Evolutionary conservation across 108 stramenopile species (phyloP).

Genomic region (Discostella pseudostelligera): DNA sequence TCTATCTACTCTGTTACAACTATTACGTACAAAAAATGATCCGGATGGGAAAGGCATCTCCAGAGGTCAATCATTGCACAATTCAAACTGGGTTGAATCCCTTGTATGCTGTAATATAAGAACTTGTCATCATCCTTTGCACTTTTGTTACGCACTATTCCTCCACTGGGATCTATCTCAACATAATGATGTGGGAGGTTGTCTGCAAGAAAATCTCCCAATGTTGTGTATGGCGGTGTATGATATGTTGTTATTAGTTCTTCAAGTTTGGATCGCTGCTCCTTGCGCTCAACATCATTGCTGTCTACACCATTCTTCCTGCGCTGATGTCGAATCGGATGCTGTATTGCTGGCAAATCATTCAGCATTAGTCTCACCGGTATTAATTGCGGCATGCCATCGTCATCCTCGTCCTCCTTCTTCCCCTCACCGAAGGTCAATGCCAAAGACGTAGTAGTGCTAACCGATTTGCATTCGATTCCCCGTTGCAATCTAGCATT

Average conservation of each 20-base stretch:
- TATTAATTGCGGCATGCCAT: constrained; percentile 36
- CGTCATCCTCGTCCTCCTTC: constrained; percentile 1
- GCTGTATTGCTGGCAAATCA: constrained; percentile 60
- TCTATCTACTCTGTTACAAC: constrained; percentile 17
- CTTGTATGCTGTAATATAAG: constrained; percentile 57
- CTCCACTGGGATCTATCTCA: constrained; percentile 9
- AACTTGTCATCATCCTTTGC: constrained; percentile 3
- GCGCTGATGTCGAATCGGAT: constrained; percentile 38
- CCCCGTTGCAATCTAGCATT: constrained; percentile 44
- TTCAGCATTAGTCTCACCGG: constrained; percentile 70
- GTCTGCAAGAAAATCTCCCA: constrained; percentile 53
- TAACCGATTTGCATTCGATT: neutral
- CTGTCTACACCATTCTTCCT: constrained; percentile 4
- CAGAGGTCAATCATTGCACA: constrained; percentile 60
- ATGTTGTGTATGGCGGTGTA: constrained; percentile 31
- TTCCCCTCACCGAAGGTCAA: too few relatives aligned
- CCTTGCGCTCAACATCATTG: too few relatives aligned
- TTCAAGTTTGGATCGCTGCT: constrained; percentile 11
- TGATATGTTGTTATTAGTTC: constrained; percentile 11
- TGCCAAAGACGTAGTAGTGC: neutral
- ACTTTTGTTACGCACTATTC: neutral
- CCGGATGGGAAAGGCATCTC: constrained; percentile 68
- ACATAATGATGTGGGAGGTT: constrained; percentile 57
- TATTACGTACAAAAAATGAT: constrained; percentile 69
- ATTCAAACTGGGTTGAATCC: constrained; percentile 57